phyloP scores from a whole-genome alignment of 768 basidiomycete species.

The Piloderma croceum region DNA sequence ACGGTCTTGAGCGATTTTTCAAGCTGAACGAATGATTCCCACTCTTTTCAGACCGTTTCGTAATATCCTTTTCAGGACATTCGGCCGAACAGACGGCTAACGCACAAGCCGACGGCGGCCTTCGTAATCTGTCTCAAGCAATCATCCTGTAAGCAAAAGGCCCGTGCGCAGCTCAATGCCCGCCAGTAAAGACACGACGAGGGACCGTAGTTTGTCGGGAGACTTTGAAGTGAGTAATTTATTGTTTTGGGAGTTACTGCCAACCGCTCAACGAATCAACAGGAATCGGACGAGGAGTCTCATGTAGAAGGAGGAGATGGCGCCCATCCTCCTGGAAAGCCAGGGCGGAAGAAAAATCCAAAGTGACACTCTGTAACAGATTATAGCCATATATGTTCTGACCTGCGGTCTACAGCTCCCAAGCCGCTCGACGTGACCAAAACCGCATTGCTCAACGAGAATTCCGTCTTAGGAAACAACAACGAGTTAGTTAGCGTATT shows the following conservation, averaged over 20 bases:
- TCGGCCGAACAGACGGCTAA: too few relatives aligned
- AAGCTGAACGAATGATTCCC: too few relatives aligned
- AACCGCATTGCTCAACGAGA: constrained; percentile 92
- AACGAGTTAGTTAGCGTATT: constrained; percentile 45
- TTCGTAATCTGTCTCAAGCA: too few relatives aligned
- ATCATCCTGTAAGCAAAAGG: too few relatives aligned
- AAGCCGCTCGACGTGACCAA: constrained; percentile 83
- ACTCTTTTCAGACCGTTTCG: constrained; percentile 22
- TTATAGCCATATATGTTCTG: constrained; percentile 8
- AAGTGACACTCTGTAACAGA: constrained; percentile 48
- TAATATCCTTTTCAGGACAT: constrained; percentile 44
- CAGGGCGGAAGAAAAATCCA: constrained; percentile 86
- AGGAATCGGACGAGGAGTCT: constrained; percentile 71
- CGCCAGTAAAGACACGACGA: too few relatives aligned
- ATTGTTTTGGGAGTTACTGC: neutral
- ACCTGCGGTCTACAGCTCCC: constrained; percentile 49
- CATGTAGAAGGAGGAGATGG: constrained; percentile 25
- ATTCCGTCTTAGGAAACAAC: constrained; percentile 88
- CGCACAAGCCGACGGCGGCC: too few relatives aligned
- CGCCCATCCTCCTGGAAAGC: constrained; percentile 36
- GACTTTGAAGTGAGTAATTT: constrained; percentile 45
- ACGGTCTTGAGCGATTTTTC: too few relatives aligned
- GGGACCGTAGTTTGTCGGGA: constrained; percentile 62
- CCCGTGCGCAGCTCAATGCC: neutral
- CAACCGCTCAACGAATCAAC: constrained; percentile 5